Percentiles rank a stretch among this genome's conserved stretches.
Conservation (phyloP, 768 basidiomycete species). For the Tephrocybe rancida region DNA sequence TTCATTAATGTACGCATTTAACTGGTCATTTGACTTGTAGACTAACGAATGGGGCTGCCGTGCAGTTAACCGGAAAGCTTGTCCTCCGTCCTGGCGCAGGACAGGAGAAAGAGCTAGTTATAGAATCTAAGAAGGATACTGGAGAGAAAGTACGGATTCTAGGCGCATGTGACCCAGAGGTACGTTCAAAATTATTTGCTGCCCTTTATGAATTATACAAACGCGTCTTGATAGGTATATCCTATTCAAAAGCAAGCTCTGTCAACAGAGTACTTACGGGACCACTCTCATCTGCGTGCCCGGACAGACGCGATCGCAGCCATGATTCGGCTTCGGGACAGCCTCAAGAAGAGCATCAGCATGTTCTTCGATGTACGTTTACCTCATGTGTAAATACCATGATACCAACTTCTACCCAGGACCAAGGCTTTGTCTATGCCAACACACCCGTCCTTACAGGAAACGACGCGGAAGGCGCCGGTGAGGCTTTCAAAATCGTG, state of each 20-base stretch:
- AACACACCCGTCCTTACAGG: constrained; percentile 90
- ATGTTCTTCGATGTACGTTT: constrained; percentile 71
- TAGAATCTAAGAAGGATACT: constrained; percentile 30
- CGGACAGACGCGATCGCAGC: constrained; percentile 73
- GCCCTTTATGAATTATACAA: background rate
- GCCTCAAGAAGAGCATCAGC: constrained; percentile 56
- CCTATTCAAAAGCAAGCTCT: constrained; percentile 92
- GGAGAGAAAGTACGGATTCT: constrained; percentile 38
- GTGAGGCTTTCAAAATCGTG: constrained; percentile 82
- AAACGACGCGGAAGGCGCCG: constrained; percentile 95
- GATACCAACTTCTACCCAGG: too few species aligned
- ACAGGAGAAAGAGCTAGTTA: constrained; percentile 50
- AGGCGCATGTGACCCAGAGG: constrained; percentile 51
- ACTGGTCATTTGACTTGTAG: constrained; percentile 7
- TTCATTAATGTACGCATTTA: background rate
- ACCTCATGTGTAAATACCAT: background rate
- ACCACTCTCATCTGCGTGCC: constrained; percentile 85
- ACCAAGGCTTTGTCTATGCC: constrained; percentile 74
- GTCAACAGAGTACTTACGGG: constrained; percentile 78
- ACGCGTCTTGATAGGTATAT: constrained; percentile 55
- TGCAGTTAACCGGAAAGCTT: constrained; percentile 37
- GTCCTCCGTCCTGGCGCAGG: constrained; percentile 45
- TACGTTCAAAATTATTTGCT: constrained; percentile 17
- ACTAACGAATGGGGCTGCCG: constrained; percentile 23
- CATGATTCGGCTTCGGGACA: constrained; percentile 74